Evolutionary conservation across 169 alveolate species (phyloP).

Genomic region (Plasmodium cynomolgi): DNA sequence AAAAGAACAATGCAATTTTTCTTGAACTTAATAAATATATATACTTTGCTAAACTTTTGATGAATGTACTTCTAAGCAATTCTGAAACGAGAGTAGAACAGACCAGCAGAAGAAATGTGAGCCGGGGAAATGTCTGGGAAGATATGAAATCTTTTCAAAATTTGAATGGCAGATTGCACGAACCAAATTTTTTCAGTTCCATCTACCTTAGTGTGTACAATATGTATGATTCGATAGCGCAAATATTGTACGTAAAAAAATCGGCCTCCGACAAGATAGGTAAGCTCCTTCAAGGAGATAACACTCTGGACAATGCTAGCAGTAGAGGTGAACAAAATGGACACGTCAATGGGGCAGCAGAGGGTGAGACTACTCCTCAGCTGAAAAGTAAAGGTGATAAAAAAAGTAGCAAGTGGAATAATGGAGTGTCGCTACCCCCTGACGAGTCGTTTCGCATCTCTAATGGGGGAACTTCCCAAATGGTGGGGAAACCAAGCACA

Average conservation of each 20-base stretch:
- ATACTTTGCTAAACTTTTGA: slow-evolving; percentile 27
- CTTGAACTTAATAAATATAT: slow-evolving; percentile 58
- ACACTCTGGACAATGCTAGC: not conserved
- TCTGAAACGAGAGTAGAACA: slow-evolving; percentile 1
- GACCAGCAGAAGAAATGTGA: slow-evolving; percentile 24
- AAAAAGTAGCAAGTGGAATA: not conserved
- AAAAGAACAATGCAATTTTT: not conserved
- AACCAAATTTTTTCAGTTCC: not conserved
- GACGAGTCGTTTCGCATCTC: not conserved
- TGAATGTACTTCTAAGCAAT: slow-evolving; percentile 15
- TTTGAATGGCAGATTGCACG: not conserved
- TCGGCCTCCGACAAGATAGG: slow-evolving; percentile 1
- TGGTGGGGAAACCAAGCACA: not conserved
- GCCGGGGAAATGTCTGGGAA: slow-evolving; percentile 1
- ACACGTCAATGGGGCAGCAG: not conserved
- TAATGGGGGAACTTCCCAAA: not conserved
- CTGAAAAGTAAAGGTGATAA: not conserved
- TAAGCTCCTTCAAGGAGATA: not conserved
- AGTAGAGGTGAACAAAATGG: not conserved
- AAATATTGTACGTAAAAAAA: slow-evolving; percentile 38
- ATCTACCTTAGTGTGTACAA: slow-evolving; percentile 9
- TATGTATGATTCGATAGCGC: slow-evolving; percentile 7
- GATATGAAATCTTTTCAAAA: not conserved
- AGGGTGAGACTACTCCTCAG: not conserved
- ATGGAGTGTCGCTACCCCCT: not conserved